Evolutionary conservation across 805 yeast species (phyloP), one percentile per base, ranked within the genome.

Genomic region (Candida oleophila): DNA sequence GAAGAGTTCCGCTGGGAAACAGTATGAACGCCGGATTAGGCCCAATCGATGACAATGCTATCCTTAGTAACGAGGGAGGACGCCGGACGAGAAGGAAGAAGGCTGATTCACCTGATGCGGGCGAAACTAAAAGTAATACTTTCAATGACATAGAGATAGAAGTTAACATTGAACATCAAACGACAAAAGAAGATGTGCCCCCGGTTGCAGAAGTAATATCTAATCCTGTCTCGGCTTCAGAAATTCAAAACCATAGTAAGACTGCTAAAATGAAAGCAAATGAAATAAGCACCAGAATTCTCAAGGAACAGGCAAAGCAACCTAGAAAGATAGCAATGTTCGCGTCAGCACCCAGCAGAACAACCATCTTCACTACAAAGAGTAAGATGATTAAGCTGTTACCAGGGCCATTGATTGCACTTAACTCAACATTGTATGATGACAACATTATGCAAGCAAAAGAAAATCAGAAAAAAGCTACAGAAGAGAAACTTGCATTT

Each of bases 371-470:
- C 3, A 61, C 58, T 21, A 58, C 59, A 16, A 56, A 59, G 15
- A 55, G 59, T 45, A 67, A 64, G 49, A 48, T 57, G 14, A 55
- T 70, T 7, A 53, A 73, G 28, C 66, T 66, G 32, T 57, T 64
- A 14, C 75, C 76, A 0, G 76, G 75, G 1, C 76, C 77, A 1
- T 52, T 71, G 39, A 55, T 71, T 3, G 62, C 66, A 0, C 51
- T 72, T 22, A 52, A 57, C 42, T 71, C 65, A 47, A 68, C 65
- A 38, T 51, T 63, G 9, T 71, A 72, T 46, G 76, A 72, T 47
- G 74, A 69, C 14, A 68, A 66, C 51, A 41, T 62, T 9, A 45
- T 69, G 36, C 44, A 46, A 4, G 52, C 54, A 4, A 37, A 54
- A 4, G 51, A 50, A 19, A 49, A 55, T 37, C 36, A 33, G 2